Percentiles rank a stretch among this genome's conserved stretches.
Evolutionary conservation across 768 basidiomycete genomes (phyloP).

Genomic region (Symmetrospora coprosmae): DNA sequence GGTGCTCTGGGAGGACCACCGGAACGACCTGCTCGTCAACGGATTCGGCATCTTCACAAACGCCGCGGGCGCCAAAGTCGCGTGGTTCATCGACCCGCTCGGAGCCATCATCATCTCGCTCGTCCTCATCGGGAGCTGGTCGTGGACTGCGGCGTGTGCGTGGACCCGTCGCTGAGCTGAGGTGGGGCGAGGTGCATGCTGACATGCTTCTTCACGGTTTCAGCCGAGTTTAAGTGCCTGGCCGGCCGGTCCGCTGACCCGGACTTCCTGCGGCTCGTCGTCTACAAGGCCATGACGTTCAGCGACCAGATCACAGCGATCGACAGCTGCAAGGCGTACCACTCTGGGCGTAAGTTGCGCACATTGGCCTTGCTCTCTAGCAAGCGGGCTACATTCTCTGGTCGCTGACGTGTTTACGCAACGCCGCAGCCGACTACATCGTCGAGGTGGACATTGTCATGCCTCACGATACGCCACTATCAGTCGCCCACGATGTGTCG

Average conservation of each 20-base stretch:
- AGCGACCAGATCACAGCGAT: constrained; percentile 37
- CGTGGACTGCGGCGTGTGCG: constrained; percentile 62
- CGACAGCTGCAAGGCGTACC: constrained; percentile 72
- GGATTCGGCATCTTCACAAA: constrained; percentile 38
- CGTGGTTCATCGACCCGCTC: constrained; percentile 33
- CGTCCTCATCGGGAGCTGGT: constrained; percentile 42
- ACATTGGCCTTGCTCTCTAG: background rate
- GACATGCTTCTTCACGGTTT: background rate
- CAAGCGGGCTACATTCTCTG: background rate
- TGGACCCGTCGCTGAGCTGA: background rate
- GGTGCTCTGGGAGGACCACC: constrained; percentile 43
- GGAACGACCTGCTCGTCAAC: constrained; percentile 19
- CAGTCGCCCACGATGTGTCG: constrained; percentile 43
- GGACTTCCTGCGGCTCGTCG: constrained; percentile 49
- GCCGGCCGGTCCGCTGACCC: constrained; percentile 85
- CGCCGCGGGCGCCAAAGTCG: constrained; percentile 39
- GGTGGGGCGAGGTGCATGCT: background rate
- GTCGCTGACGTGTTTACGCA: background rate
- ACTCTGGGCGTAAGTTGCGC: constrained; percentile 39
- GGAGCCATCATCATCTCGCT: constrained; percentile 36
- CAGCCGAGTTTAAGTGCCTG: constrained; percentile 57
- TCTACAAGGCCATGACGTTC: constrained; percentile 86
- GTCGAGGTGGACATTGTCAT: constrained; percentile 94
- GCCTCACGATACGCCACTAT: constrained; percentile 70
- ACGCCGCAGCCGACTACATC: constrained; percentile 57